phyloP scores from a whole-genome alignment of 2,329 filamentous ascomycete genomes.

The Thielaviopsis musarum region DNA sequence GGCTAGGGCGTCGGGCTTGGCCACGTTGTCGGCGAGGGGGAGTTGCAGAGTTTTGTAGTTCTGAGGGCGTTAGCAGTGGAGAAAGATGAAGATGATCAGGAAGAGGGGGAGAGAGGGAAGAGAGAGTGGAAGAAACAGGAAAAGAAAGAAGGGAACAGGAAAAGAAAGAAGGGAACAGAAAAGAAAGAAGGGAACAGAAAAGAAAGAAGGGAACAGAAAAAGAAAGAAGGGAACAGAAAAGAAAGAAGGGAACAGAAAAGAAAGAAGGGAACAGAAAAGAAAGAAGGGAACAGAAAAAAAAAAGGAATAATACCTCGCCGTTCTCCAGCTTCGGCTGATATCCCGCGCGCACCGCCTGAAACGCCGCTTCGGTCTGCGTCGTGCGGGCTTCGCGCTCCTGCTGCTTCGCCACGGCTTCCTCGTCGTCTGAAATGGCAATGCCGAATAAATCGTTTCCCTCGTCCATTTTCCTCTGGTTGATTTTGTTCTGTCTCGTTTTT shows the following conservation, averaged over 20 bases:
- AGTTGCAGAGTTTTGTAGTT: slow-evolving; percentile 26
- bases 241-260: too few species aligned
- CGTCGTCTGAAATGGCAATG: slow-evolving; percentile 20
- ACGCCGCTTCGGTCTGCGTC: slow-evolving; percentile 32
- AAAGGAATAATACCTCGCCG: slow-evolving; percentile 35
- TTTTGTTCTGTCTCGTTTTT: neutral
- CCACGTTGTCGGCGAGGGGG: slow-evolving; percentile 22
- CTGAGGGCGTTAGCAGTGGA: slow-evolving; percentile 20
- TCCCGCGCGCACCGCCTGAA: slow-evolving; percentile 26
- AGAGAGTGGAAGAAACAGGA: too few species aligned
- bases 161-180: too few species aligned
- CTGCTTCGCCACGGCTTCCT: slow-evolving; percentile 16
- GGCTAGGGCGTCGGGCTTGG: slow-evolving; percentile 33
- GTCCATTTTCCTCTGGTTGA: slow-evolving; percentile 13
- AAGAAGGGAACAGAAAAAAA: too few species aligned
- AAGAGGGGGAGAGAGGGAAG: too few species aligned
- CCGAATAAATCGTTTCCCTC: slow-evolving; percentile 20
- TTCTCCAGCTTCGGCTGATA: slow-evolving; percentile 36
- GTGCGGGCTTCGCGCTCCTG: slow-evolving; percentile 19
- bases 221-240: too few species aligned
- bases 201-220: too few species aligned
- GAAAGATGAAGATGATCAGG: too few species aligned
- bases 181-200: too few species aligned
- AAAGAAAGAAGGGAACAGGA: too few species aligned
- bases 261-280: too few species aligned